phyloP scores from a whole-genome alignment of 2,329 filamentous ascomycete species.

The Akanthomyces lecanii region DNA sequence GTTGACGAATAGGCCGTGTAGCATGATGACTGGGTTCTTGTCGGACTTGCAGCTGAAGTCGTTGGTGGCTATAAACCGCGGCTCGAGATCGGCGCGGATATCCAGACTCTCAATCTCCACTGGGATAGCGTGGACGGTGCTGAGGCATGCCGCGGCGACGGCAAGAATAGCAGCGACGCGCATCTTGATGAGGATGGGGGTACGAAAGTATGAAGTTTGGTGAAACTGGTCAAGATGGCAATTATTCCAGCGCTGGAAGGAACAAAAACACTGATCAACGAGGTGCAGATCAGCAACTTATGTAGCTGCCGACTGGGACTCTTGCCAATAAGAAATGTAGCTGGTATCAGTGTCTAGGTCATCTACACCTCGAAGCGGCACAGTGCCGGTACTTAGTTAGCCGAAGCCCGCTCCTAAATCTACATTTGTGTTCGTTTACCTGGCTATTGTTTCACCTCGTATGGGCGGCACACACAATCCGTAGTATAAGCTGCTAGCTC shows the following conservation, averaged over 20 bases:
- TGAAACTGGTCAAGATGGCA: too few species aligned
- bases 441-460: too few species aligned
- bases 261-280: neutral
- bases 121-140: neutral
- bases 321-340: neutral
- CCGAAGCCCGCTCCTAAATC: too few species aligned
- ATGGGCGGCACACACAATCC: too few species aligned
- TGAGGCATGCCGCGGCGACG: neutral
- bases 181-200: neutral
- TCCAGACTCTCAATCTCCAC: neutral
- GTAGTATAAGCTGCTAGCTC: too few species aligned
- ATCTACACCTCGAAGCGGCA: neutral
- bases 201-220: neutral
- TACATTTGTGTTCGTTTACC: too few species aligned
- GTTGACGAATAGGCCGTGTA: slow-evolving; percentile 21
- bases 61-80: slow-evolving; percentile 12
- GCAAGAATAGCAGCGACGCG: neutral
- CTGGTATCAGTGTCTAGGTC: neutral
- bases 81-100: neutral
- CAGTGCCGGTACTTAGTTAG: too few species aligned
- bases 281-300: neutral
- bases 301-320: neutral
- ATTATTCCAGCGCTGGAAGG: neutral
- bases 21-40: slow-evolving; percentile 22
- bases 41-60: slow-evolving; percentile 20